These are phyloP conservation scores for Haberlea rhodopensis DNA, from an alignment of 257 asterid species.

Conservation along the genomic window DNA sequence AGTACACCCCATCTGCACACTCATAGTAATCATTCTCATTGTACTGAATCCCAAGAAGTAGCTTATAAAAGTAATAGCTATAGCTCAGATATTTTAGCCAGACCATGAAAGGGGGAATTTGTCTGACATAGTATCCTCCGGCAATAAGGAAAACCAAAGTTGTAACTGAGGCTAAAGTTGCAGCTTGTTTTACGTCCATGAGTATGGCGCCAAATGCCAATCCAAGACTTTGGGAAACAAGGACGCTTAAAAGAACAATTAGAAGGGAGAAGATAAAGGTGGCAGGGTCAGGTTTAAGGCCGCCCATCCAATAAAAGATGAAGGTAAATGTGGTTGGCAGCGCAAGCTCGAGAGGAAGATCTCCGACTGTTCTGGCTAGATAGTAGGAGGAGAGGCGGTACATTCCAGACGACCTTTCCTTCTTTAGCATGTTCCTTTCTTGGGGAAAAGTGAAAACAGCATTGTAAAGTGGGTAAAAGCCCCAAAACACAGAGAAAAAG, in stretches of 20 bases:
- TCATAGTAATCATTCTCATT: constrained; percentile 61
- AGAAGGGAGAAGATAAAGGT: constrained; percentile 82
- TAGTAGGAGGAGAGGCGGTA: constrained; percentile 96
- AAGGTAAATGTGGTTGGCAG: constrained; percentile 89
- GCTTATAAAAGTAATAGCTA: constrained; percentile 85
- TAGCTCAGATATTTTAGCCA: constrained; percentile 86
- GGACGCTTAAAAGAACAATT: constrained; percentile 78
- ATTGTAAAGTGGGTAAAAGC: constrained; percentile 94
- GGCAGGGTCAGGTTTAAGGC: constrained; percentile 74
- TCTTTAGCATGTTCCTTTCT: constrained; percentile 85
- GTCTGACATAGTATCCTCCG: constrained; percentile 91
- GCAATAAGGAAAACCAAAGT: constrained; percentile 87
- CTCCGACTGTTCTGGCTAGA: constrained; percentile 81
- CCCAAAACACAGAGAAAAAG: constrained; percentile 97
- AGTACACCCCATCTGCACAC: constrained; percentile 63
- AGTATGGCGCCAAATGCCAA: constrained; percentile 87
- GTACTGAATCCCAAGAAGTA: constrained; percentile 86
- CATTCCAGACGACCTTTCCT: constrained; percentile 92
- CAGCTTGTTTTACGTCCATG: constrained; percentile 97
- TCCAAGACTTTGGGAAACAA: constrained; percentile 90
- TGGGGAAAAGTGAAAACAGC: constrained; percentile 97
- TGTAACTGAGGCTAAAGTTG: constrained; percentile 92
- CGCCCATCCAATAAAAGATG: constrained; percentile 99
- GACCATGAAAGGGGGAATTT: constrained; percentile 74
- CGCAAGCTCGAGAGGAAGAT: constrained; percentile 90